Percentiles rank a stretch among this genome's conserved stretches.
Evolutionary conservation across 805 yeast species (phyloP).

Genomic region (Starmerella stigmatis): DNA sequence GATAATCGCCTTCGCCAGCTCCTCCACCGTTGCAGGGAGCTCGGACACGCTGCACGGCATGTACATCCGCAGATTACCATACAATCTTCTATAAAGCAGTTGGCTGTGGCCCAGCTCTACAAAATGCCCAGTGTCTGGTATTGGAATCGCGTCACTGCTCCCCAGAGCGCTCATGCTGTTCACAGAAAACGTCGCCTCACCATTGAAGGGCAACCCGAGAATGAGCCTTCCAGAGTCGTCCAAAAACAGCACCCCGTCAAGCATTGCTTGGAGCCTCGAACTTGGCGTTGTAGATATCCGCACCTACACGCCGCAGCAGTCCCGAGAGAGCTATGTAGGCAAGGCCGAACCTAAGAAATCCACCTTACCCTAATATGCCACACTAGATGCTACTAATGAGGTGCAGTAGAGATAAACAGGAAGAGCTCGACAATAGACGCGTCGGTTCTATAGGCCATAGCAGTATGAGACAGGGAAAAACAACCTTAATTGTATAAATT

Average conservation of each 20-base stretch:
- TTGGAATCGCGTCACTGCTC: not conserved
- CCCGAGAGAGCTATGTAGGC: too few relatives aligned
- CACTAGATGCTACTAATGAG: too few relatives aligned
- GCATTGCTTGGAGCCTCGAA: not conserved
- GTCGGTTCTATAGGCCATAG: too few relatives aligned
- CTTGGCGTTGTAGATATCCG: too few relatives aligned
- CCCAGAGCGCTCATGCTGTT: not conserved
- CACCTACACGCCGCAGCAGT: too few relatives aligned
- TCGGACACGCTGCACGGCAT: constrained; percentile 28
- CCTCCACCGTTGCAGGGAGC: constrained; percentile 48
- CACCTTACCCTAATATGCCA: too few relatives aligned
- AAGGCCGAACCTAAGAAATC: too few relatives aligned
- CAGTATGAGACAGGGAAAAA: too few relatives aligned
- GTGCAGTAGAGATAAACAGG: too few relatives aligned
- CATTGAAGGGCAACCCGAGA: constrained; percentile 2
- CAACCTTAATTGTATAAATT: not conserved
- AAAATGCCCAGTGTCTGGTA: not conserved
- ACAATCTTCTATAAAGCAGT: constrained; percentile 25
- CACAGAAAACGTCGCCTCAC: not conserved
- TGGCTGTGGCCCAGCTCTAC: constrained; percentile 16
- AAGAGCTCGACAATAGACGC: too few relatives aligned
- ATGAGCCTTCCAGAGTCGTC: constrained; percentile 1
- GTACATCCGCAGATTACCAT: constrained; percentile 25
- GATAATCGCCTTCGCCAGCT: constrained; percentile 42
- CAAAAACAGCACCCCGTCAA: constrained; percentile 5